A percentile compares a stretch with the other conserved stretches of the same genome.
These are phyloP conservation scores for Triangularia verruculosa DNA, from an alignment of 2,329 filamentous ascomycete genomes.

Conservation along the genomic window DNA sequence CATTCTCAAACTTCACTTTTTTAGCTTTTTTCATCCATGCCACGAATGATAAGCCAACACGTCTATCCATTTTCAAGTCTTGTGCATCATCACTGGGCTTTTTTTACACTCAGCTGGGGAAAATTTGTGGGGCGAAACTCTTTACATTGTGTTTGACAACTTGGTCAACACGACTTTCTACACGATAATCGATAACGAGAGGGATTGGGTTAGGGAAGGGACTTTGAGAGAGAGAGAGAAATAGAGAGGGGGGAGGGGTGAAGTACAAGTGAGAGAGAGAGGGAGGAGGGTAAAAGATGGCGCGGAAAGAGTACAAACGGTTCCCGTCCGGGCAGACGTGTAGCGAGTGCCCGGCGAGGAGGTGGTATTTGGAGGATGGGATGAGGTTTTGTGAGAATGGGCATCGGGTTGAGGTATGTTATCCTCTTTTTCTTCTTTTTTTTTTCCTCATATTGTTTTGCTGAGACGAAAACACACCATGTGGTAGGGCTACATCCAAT, in stretches of 20 bases:
- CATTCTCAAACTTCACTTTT: background rate
- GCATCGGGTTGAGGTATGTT: conserved; percentile 69
- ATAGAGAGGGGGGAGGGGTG: background rate
- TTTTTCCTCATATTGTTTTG: conserved; percentile 1
- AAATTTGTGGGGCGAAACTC: too few relatives aligned
- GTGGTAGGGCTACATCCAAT: conserved; percentile 52
- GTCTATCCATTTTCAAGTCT: too few relatives aligned
- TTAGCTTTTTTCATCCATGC: background rate
- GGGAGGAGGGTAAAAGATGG: too few relatives aligned
- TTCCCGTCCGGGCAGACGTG: conserved; percentile 55
- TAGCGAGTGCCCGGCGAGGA: conserved; percentile 65
- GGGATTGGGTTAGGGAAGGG: too few relatives aligned
- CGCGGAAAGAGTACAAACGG: conserved; percentile 40
- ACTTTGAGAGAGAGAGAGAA: background rate
- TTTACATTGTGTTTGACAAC: too few relatives aligned
- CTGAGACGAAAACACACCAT: background rate
- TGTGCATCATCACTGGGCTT: too few relatives aligned
- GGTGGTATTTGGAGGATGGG: conserved; percentile 73
- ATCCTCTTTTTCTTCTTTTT: background rate
- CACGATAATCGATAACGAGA: too few relatives aligned
- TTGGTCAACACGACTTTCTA: too few relatives aligned
- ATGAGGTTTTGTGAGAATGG: conserved; percentile 76
- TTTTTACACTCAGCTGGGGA: too few relatives aligned
- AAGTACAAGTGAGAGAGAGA: too few relatives aligned
- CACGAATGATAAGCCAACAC: too few relatives aligned